A percentile compares a stretch with the other conserved stretches of the same genome.
Conservation (phyloP, 2,329 filamentous ascomycete genomes). For the Pseudopyricularia cyperi region DNA sequence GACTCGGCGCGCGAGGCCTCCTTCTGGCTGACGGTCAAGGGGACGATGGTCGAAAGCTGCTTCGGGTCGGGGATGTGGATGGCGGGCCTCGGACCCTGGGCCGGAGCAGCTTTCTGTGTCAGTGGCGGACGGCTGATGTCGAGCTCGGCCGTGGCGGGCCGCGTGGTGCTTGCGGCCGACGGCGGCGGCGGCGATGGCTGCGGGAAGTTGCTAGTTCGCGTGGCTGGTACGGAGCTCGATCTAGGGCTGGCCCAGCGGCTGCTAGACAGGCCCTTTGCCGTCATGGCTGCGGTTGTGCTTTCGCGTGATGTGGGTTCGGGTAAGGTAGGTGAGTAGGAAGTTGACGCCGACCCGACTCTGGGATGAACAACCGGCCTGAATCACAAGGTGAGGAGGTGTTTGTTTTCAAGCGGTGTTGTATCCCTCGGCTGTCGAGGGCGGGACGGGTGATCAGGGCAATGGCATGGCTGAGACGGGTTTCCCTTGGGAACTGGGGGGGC, state of each 20-base stretch:
- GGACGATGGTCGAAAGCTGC: background rate
- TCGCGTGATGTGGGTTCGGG: no score
- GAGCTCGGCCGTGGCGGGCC: no score
- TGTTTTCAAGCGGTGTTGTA: background rate
- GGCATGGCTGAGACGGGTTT: background rate
- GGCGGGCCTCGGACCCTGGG: background rate
- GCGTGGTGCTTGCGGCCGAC: background rate
- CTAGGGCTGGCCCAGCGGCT: background rate
- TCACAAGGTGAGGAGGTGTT: background rate
- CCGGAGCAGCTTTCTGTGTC: background rate
- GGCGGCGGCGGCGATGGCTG: background rate
- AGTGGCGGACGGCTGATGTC: background rate
- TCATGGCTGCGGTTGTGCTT: background rate
- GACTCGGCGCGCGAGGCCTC: slow-evolving; percentile 7
- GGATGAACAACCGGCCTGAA: background rate
- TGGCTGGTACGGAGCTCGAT: background rate
- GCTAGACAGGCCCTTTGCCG: background rate
- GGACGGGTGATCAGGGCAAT: background rate
- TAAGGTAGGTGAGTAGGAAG: no score
- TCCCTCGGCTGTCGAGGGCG: background rate
- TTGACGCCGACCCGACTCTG: background rate
- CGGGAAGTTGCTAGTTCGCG: background rate
- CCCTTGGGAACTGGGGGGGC: background rate
- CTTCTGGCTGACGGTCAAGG: background rate
- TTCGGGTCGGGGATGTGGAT: background rate